Evolutionary conservation across 495 filamentous ascomycete species (phyloP).

Genomic region (Ramalina intermedia): DNA sequence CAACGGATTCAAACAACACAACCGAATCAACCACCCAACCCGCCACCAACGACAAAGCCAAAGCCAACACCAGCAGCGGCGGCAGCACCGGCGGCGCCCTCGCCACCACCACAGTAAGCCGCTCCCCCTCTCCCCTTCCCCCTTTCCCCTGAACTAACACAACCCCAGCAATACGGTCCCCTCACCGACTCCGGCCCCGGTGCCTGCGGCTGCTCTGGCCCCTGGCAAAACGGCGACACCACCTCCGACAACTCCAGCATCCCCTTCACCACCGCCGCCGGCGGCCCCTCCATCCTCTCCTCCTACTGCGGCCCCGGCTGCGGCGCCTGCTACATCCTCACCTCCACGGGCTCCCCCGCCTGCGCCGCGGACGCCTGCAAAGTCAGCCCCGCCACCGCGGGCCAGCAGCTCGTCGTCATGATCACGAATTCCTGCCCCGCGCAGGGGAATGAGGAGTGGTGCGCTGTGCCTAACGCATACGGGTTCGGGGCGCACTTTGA

Average conservation of each 20-base stretch:
- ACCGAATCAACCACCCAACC: not conserved
- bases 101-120: constrained; percentile 1
- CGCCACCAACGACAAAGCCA: not conserved
- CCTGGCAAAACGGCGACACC: constrained; percentile 2
- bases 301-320: not conserved
- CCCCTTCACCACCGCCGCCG: not conserved
- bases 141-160: not conserved
- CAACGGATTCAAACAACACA: not conserved
- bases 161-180: not conserved
- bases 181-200: not conserved
- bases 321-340: not conserved
- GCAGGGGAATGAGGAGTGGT: constrained; percentile 1
- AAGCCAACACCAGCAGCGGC: not conserved
- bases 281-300: not conserved
- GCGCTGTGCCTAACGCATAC: not conserved
- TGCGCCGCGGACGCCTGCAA: not conserved
- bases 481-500: constrained; percentile 1
- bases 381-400: not conserved
- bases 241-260: not conserved
- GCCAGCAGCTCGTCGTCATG: not conserved
- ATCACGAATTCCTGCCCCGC: not conserved
- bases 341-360: not conserved
- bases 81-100: not conserved
- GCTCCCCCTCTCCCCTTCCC: not conserved
- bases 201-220: not conserved